Conservation (phyloP, 345 rosid genomes). For the Syzygium grande region DNA sequence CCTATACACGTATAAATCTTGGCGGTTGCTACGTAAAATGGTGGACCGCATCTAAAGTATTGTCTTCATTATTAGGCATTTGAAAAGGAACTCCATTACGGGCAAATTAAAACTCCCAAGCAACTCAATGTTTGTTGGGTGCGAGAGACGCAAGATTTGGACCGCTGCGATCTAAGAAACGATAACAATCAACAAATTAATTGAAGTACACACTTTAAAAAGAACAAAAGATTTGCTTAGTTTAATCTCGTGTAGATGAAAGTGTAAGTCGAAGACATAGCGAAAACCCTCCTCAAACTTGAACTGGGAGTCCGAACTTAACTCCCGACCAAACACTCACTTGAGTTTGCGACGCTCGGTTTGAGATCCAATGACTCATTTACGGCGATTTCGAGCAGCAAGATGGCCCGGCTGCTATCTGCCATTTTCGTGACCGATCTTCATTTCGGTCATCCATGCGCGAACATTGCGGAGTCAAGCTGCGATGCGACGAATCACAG, state of each 20-base stretch:
- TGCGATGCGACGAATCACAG: background rate
- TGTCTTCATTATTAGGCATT: background rate
- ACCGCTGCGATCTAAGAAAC: background rate
- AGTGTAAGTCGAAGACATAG: background rate
- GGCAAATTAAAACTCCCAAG: background rate
- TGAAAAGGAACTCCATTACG: background rate
- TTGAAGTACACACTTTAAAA: background rate
- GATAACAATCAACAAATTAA: no score
- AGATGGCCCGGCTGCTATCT: background rate
- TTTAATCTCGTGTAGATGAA: background rate
- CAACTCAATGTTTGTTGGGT: background rate
- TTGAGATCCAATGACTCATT: background rate
- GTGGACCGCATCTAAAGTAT: background rate
- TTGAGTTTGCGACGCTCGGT: background rate
- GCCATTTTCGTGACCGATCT: background rate
- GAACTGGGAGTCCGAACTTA: background rate
- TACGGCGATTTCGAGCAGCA: background rate
- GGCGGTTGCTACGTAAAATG: background rate
- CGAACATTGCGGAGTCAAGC: background rate
- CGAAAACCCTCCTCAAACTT: background rate
- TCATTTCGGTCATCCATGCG: background rate
- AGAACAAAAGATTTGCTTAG: background rate
- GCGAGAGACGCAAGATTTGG: background rate
- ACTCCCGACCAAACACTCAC: background rate
- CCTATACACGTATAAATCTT: background rate